Evolutionary conservation across 2,329 filamentous ascomycete genomes (phyloP).

Genomic region (Grosmannia huntii): DNA sequence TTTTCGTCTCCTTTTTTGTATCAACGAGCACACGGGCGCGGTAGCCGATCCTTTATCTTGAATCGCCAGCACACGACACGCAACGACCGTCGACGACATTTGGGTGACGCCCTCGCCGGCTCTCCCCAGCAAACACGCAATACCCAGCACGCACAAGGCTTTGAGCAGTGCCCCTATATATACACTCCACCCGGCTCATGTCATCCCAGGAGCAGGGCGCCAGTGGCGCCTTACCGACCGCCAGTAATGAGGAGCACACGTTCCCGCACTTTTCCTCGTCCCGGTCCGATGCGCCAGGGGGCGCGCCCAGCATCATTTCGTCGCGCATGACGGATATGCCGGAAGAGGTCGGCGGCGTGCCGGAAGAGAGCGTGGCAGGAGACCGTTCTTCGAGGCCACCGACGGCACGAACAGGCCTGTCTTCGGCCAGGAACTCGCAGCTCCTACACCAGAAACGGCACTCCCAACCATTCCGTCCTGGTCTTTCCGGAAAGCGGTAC

Average conservation of each 20-base stretch:
- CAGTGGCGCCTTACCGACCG: constrained; percentile 21
- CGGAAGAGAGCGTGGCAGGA: constrained; percentile 23
- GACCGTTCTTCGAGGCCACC: constrained; percentile 38
- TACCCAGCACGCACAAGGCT: not conserved
- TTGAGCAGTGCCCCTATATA: too few relatives aligned
- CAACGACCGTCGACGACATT: not conserved
- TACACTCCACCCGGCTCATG: constrained; percentile 1
- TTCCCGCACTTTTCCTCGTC: constrained; percentile 29
- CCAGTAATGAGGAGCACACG: constrained; percentile 21
- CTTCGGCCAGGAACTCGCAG: constrained; percentile 34
- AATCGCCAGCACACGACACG: not conserved
- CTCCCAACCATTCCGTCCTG: constrained; percentile 39
- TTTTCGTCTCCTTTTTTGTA: not conserved
- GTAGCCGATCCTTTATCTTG: not conserved
- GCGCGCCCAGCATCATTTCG: constrained; percentile 49
- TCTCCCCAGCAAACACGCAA: not conserved
- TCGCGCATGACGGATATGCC: constrained; percentile 59
- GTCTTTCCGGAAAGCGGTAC: constrained; percentile 30
- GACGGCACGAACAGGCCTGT: constrained; percentile 39
- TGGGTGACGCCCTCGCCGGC: not conserved
- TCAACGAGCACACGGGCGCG: not conserved
- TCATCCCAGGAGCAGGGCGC: constrained; percentile 21
- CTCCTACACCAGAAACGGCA: not conserved
- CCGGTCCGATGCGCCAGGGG: constrained; percentile 30
- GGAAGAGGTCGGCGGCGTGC: constrained; percentile 37